Evolutionary conservation across 768 basidiomycete genomes (phyloP).

Genomic region (Tylopilus sp.): DNA sequence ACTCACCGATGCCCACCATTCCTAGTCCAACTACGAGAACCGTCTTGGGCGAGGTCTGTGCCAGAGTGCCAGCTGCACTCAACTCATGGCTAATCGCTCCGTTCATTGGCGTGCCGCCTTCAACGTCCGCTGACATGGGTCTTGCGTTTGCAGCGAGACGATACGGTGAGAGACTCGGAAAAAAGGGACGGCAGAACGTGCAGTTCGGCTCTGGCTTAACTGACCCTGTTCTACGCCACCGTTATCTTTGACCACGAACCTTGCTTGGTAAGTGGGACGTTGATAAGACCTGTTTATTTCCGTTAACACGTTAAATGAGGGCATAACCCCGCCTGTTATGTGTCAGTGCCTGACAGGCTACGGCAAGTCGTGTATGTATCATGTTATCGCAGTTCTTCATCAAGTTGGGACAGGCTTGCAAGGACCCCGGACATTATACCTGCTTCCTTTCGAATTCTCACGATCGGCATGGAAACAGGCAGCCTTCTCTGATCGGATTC

Average conservation of each 20-base stretch:
- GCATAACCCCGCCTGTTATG: neutral
- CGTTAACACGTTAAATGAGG: neutral
- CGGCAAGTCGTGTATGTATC: neutral
- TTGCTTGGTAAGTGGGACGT: neutral
- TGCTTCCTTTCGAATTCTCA: neutral
- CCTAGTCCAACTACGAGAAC: slow-evolving; percentile 7
- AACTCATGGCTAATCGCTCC: neutral
- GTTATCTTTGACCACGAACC: neutral
- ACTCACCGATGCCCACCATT: slow-evolving; percentile 12
- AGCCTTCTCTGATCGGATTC: too few species aligned
- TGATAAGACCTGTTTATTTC: neutral
- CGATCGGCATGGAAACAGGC: neutral
- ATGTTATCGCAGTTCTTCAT: neutral
- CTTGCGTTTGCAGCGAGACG: neutral
- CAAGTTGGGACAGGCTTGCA: too few species aligned
- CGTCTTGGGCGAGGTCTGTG: neutral
- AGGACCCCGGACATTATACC: neutral
- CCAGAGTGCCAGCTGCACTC: neutral
- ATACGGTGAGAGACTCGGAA: neutral
- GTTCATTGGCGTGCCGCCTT: neutral
- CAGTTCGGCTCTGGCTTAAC: neutral
- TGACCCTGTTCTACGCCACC: neutral
- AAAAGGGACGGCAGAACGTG: neutral
- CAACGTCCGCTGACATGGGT: neutral
- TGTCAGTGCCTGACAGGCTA: slow-evolving; percentile 1